Conservation (phyloP, 345 rosid genomes). For the Populus alba region DNA sequence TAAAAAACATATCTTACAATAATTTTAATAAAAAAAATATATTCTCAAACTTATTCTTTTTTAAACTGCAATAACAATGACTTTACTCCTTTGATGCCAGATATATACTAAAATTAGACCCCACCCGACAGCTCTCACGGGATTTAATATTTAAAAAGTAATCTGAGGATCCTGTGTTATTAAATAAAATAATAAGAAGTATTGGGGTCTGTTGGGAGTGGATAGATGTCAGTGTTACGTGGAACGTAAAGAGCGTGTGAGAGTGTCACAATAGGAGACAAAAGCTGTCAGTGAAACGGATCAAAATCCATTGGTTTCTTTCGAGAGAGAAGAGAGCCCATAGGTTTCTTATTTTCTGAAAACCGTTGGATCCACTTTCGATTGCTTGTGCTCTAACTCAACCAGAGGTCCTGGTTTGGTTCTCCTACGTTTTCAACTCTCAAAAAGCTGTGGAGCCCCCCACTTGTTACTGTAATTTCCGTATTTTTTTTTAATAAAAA, state of each 20-base stretch:
- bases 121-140: too few relatives aligned
- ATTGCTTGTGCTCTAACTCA: neutral
- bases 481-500: too few relatives aligned
- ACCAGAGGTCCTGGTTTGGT: constrained; percentile 7
- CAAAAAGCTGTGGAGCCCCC: too few relatives aligned
- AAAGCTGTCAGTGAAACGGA: constrained; percentile 7
- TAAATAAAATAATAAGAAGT: neutral
- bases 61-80: too few relatives aligned
- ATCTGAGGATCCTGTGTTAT: too few relatives aligned
- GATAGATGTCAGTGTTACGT: neutral
- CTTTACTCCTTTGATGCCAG: too few relatives aligned
- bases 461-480: too few relatives aligned
- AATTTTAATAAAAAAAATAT: too few relatives aligned
- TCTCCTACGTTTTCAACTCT: neutral
- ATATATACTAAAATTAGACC: too few relatives aligned
- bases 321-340: constrained; percentile 20
- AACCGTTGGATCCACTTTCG: constrained; percentile 29
- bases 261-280: neutral
- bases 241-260: constrained; percentile 11
- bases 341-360: constrained; percentile 10
- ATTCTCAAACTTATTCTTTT: too few relatives aligned
- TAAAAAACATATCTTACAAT: too few relatives aligned
- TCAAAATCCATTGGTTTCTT: neutral
- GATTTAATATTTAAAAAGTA: too few relatives aligned
- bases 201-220: neutral